Conservation (phyloP, 192 early-diverging fungal genomes). For the Coemansia reversa region DNA sequence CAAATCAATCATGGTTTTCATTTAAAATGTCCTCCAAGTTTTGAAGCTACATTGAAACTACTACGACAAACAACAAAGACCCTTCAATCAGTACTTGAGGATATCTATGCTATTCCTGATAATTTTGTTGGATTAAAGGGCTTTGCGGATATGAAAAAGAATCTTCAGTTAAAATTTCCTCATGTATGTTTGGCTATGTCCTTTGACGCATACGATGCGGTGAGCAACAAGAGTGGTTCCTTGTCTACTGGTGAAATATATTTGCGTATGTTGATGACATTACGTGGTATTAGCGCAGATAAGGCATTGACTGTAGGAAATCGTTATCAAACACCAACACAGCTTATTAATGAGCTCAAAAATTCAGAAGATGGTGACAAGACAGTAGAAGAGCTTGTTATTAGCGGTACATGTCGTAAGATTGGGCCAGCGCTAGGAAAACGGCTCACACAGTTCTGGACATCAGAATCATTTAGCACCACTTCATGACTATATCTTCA, state of each 20-base stretch:
- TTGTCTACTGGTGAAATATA: slow-evolving; percentile 77
- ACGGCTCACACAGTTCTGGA: slow-evolving; percentile 63
- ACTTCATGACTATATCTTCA: not conserved
- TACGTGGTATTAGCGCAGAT: slow-evolving; percentile 80
- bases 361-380: slow-evolving; percentile 34
- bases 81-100: slow-evolving; percentile 56
- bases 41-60: slow-evolving; percentile 85
- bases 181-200: slow-evolving; percentile 55
- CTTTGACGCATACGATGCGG: slow-evolving; percentile 61
- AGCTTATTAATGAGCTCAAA: slow-evolving; percentile 53
- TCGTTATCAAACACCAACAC: slow-evolving; percentile 65
- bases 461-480: slow-evolving; percentile 32
- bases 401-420: slow-evolving; percentile 54
- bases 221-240: slow-evolving; percentile 75
- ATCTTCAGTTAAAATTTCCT: slow-evolving; percentile 35
- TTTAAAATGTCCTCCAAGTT: slow-evolving; percentile 68
- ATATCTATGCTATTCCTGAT: slow-evolving; percentile 61
- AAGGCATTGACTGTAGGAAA: slow-evolving; percentile 75
- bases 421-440: slow-evolving; percentile 57
- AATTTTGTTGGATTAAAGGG: slow-evolving; percentile 48
- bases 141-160: slow-evolving; percentile 56
- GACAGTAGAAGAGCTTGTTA: slow-evolving; percentile 55
- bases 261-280: slow-evolving; percentile 78
- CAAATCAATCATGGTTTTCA: slow-evolving; percentile 83
- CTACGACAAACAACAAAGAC: slow-evolving; percentile 62